Evolutionary conservation across 2,329 filamentous ascomycete species (phyloP).

Genomic region (Ceratocystis variospora): DNA sequence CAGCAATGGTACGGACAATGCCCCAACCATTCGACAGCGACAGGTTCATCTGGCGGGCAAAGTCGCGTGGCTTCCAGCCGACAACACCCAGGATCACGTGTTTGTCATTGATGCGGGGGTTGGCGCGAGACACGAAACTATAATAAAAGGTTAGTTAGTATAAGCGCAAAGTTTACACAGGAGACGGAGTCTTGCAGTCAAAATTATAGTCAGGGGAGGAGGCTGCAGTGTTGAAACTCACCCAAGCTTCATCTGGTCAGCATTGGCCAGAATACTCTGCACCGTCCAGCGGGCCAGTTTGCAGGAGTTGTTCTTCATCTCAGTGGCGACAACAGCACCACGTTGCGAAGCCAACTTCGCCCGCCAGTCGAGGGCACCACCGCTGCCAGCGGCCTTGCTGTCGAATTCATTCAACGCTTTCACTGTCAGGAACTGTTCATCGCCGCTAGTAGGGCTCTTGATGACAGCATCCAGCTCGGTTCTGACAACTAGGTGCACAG

Average conservation of each 20-base stretch:
- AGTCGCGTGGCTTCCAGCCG: slow-evolving; percentile 95
- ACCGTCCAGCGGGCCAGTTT: slow-evolving; percentile 97
- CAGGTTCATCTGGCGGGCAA: slow-evolving; percentile 94
- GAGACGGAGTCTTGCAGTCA: background rate
- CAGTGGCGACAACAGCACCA: slow-evolving; percentile 92
- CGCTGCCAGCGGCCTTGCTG: slow-evolving; percentile 89
- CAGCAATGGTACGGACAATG: slow-evolving; percentile 93
- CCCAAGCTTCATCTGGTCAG: slow-evolving; percentile 98
- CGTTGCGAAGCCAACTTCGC: slow-evolving; percentile 87
- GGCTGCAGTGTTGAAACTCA: slow-evolving; percentile 32
- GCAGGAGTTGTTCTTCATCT: slow-evolving; percentile 99
- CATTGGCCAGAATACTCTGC: slow-evolving; percentile 89
- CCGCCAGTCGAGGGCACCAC: slow-evolving; percentile 92
- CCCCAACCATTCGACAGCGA: slow-evolving; percentile 97
- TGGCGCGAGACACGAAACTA: slow-evolving; percentile 88
- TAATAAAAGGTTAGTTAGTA: slow-evolving; percentile 23
- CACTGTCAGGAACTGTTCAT: slow-evolving; percentile 81
- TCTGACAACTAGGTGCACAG: slow-evolving; percentile 81
- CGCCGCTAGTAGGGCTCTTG: slow-evolving; percentile 84
- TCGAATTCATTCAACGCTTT: slow-evolving; percentile 99
- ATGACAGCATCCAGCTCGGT: slow-evolving; percentile 91
- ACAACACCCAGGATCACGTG: slow-evolving; percentile 92
- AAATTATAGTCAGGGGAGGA: background rate
- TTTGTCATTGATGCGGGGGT: slow-evolving; percentile 82
- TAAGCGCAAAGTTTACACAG: background rate